Base-by-base conservation (phyloP, 768 basidiomycete species). In the Cubamyces sp. region DNA sequence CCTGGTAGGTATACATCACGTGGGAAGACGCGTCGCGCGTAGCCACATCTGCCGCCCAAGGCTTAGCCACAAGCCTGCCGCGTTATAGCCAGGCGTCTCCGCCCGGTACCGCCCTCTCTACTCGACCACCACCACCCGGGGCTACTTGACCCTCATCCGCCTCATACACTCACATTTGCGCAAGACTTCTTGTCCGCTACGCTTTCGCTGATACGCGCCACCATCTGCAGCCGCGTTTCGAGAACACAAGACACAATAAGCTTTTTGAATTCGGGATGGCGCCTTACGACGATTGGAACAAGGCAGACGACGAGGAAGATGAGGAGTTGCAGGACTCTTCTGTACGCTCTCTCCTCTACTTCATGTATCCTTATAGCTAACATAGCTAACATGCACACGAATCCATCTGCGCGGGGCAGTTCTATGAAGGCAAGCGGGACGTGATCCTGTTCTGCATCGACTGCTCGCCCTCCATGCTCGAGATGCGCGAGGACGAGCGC, bases 391-490 rank as follows among this genome's bases (percentile, higher is more conserved):
- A 34, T 34, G 34, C 9, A 34, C 34, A 34, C 34, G 34, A 34
- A 34, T 6, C 9, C 5, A 11, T 34, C 34, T 34, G 34, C 34
- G 34, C 34, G 91, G 90, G 80, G 81, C 40, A 66, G 58, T 61
- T 83, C 3, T 64, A 84, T 64, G 91, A 92, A 64, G 85, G 85
- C 54, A 87, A 88, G 66, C 84, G 84, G 62, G 94, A 98, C 68
- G 91, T 94, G 34, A 89, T 96, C 48, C 76, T 98, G n/a, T 97
- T 98, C 77, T 92, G 91, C 73, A 93, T 99, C 60, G 96, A 99
- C 74, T 94, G 92, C 64, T 96, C 96, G 0, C 79, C 84, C 56
- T 92, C 93, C 12, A 98, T 98, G 96, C 87, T 91, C 25, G 79
- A 78, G 40, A 82, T 88, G 45, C 80, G 79, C 51, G 87, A 90